A percentile compares a stretch with the other conserved stretches of the same genome.
Conservation (phyloP, 2,329 filamentous ascomycete genomes). For the Lachnellula hyalina region DNA sequence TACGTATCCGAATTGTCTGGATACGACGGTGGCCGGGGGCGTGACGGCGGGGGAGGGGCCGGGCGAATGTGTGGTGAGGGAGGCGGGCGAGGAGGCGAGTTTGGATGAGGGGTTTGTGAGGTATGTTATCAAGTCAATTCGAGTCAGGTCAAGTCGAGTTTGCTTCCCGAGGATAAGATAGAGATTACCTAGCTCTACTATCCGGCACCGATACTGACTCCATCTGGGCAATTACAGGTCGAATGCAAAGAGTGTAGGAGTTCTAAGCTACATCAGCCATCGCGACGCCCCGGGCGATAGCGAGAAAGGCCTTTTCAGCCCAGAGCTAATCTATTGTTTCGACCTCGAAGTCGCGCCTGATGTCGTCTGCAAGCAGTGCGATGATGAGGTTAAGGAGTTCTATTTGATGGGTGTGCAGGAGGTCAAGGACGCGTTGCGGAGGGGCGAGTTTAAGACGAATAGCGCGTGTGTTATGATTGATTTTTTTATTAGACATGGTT, state of each 20-base stretch:
- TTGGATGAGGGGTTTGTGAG: constrained; percentile 55
- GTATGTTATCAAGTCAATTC: constrained; percentile 9
- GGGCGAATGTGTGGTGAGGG: constrained; percentile 63
- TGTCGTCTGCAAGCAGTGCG: constrained; percentile 60
- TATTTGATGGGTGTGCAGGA: constrained; percentile 56
- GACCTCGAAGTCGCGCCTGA: constrained; percentile 61
- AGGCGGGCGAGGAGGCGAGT: constrained; percentile 70
- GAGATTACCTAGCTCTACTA: no score
- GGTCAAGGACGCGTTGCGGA: constrained; percentile 56
- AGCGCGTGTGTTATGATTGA: constrained; percentile 73
- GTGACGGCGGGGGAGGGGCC: constrained; percentile 62
- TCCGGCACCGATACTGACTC: no score
- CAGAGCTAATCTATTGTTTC: constrained; percentile 70
- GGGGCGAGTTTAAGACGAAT: constrained; percentile 79
- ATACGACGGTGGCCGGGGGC: constrained; percentile 77
- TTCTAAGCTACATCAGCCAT: constrained; percentile 62
- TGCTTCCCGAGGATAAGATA: no score
- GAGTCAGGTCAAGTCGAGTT: no score
- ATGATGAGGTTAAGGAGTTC: constrained; percentile 76
- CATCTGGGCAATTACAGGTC: no score
- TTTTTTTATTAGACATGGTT: constrained; percentile 73
- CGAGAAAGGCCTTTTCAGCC: constrained; percentile 56
- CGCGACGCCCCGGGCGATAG: constrained; percentile 53
- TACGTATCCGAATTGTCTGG: constrained; percentile 69
- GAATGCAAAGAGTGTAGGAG: constrained; percentile 49